Evolutionary conservation across 2,329 filamentous ascomycete genomes (phyloP).

Genomic region (Beauveria rudraprayagi): DNA sequence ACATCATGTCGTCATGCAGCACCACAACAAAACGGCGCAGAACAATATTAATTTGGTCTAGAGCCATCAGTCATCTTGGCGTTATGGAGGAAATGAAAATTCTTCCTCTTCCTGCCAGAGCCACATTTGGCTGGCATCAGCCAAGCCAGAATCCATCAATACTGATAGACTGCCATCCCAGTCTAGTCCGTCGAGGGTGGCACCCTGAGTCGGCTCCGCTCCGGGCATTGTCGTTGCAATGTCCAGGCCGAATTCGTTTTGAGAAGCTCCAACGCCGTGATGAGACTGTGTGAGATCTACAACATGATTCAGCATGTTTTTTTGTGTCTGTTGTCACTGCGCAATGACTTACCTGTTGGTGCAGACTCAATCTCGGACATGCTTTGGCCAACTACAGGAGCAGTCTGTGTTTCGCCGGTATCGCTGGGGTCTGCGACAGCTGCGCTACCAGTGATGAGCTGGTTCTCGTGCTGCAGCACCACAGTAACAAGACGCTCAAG

Average conservation of each 20-base stretch:
- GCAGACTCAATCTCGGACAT: neutral
- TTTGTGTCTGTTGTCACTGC: neutral
- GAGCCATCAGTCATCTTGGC: neutral
- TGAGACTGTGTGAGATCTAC: neutral
- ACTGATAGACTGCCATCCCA: slow-evolving; percentile 7
- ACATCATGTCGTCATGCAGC: too few species aligned
- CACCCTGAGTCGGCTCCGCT: neutral
- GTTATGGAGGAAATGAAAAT: neutral
- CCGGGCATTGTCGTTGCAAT: neutral
- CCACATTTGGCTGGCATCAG: slow-evolving; percentile 10
- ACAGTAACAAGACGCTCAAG: slow-evolving; percentile 11
- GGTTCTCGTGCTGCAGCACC: slow-evolving; percentile 6
- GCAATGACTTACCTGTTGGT: neutral
- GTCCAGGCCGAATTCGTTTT: neutral
- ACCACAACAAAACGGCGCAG: too few species aligned
- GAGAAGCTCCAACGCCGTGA: neutral
- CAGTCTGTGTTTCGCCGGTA: neutral
- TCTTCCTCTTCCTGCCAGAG: slow-evolving; percentile 7
- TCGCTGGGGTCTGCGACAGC: neutral
- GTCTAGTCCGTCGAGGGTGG: neutral
- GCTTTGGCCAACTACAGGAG: neutral
- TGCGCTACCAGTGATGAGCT: slow-evolving; percentile 6
- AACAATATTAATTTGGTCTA: too few species aligned
- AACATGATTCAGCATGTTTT: neutral
- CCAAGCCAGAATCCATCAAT: slow-evolving; percentile 5